Base-by-base conservation (phyloP, 2,329 filamentous ascomycete species). In the Colletotrichum salicis region DNA sequence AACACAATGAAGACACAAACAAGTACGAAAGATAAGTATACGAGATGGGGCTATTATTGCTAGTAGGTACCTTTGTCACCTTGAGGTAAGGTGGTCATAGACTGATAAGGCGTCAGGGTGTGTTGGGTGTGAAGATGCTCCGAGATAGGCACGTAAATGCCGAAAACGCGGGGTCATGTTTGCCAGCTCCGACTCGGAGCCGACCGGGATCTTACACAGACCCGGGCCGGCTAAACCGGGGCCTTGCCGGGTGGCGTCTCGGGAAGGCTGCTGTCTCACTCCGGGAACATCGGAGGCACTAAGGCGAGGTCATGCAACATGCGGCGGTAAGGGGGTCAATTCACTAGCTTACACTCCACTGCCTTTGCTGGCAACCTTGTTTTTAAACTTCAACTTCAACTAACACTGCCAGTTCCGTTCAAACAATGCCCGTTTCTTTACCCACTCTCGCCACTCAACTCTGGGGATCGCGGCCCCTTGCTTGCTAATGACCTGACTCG, bases 181-280 rank as follows among this genome's bases (percentile, higher is more conserved):
- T 29, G 24, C 52, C 54, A 71, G 27, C 51, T 51, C 68, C 68
- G 57, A 24, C 56, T 68, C 64, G 64, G 68, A 67, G 68, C 64
- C 64, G 58, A 71, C 54, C 41, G 51, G 62, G 61, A 48, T 22
- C 59, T 19, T 27, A 24, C 45, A 33, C 8, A 35, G 59, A 52
- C 29, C 59, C 45, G 45, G 59, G n/a, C 45, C 59, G 58, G 58
- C 35, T 13, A 60, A 48, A 29, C 58, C 58, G 58, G 58, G 24
- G 58, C 11, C 41, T n/a, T 48, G 19, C 12, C 41, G 37, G 41
- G 19, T 11, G 37, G 19, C 58, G 6, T 13, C 19, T 54, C 51
- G 51, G 51, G 11, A 8, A 27, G 11, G 51, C 51, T 24, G 12
- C 24, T 60, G 37, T n/a, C 19, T 60, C 24, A 13, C 10, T 29